Base-by-base conservation (phyloP, 768 basidiomycete species). In the Phanerochaete carnosa region DNA sequence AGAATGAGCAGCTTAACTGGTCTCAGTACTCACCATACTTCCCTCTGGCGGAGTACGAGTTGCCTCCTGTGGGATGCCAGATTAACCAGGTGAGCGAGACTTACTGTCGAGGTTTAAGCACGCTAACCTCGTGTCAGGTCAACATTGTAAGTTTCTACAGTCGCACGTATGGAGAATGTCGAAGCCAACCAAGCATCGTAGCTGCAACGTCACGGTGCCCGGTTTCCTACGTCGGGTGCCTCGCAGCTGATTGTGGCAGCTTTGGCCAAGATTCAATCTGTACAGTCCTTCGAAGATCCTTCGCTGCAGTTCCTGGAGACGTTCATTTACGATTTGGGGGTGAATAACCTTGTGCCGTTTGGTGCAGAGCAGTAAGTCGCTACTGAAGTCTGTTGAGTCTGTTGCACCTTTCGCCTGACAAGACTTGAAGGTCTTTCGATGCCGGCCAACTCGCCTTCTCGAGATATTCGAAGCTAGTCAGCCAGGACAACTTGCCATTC, bases 141-240 rank as follows among this genome's bases (percentile, higher is more conserved):
- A 85, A 88, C 63, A 80, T 88, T 46, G 87, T 87, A 68, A 62
- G 85, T 58, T 23, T 2, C 11, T 32, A 12, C 8, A 23, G 1
- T 1, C 2, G n/a, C 33, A 9, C 30, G 30, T 16, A 12, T 11
- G 3, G 19, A 35, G 7, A 7, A 7, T 35, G 7, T 51, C 35
- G 25, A 13, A 2, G 19, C 26, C 19, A 35, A 43, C 54, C 7
- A 3, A 28, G n/a, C n/a, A 11, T 30, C 33, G 13, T 29, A 93
- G 91, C 75, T 95, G 9, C 88, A 93, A 73, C 79, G 92, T 12
- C 92, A 95, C 67, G 92, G 91, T 2, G 84, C 90, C 0, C 83
- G 92, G 32, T 93, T 79, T 65, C 92, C 92, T 0, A 93, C 91
- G 0, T 64, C 68, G 0, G 76, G 78, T 1, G 79, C 82, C 12